phyloP scores from a whole-genome alignment of 768 basidiomycete species.

The Pisolithus tinctorius region DNA sequence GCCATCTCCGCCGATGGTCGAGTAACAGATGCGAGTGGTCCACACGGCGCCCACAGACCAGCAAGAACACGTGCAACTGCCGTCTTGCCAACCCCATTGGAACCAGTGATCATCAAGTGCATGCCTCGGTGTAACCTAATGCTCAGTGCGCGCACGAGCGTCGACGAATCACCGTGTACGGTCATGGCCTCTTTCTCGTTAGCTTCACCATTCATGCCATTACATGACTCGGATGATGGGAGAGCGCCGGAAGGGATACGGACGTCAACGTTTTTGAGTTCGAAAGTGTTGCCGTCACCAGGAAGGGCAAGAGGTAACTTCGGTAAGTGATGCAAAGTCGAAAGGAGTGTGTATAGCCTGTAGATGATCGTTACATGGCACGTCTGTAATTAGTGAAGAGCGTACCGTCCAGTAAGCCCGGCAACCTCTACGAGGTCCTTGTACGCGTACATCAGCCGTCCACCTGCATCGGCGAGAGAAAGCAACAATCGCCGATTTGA shows the following conservation, averaged over 20 bases:
- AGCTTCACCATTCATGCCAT: background rate
- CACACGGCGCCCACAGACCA: conserved; percentile 74
- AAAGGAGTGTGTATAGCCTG: conserved; percentile 81
- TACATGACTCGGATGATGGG: background rate
- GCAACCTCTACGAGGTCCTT: conserved; percentile 95
- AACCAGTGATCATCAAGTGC: conserved; percentile 90
- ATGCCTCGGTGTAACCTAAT: conserved; percentile 62
- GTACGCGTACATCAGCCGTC: conserved; percentile 93
- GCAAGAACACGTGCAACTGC: conserved; percentile 84
- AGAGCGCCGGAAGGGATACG: conserved; percentile 40
- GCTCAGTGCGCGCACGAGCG: conserved; percentile 66
- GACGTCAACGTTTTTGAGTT: conserved; percentile 64
- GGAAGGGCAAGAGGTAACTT: conserved; percentile 36
- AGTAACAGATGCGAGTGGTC: conserved; percentile 24
- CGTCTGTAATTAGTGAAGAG: background rate
- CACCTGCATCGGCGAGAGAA: conserved; percentile 95
- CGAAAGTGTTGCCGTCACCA: conserved; percentile 39
- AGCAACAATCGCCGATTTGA: conserved; percentile 87
- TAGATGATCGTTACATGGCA: background rate
- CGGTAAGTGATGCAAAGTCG: conserved; percentile 73
- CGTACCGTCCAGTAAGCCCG: conserved; percentile 66
- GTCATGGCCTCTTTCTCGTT: conserved; percentile 1
- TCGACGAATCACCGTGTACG: conserved; percentile 7
- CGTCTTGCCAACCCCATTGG: conserved; percentile 90
- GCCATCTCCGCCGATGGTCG: conserved; percentile 24